A percentile compares a stretch with the other conserved stretches of the same genome.
These are phyloP conservation scores for Saksenaea vasiformis DNA, from an alignment of 371 early-diverging fungal genomes.

Conservation along the genomic window DNA sequence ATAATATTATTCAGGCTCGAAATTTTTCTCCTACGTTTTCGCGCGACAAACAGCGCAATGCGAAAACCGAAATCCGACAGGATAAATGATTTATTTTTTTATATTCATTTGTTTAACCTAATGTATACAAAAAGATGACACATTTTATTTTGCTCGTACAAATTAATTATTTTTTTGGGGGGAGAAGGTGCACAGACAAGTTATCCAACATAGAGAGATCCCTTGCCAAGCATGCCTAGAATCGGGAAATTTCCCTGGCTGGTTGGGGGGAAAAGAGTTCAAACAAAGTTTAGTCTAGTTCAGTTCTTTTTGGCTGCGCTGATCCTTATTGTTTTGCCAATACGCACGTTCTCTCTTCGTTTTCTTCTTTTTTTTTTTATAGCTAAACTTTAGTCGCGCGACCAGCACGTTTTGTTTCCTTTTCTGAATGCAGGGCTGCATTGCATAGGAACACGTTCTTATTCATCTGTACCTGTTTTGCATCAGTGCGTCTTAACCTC, in stretches of 20 bases:
- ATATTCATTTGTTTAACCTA: background rate
- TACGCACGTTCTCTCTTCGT: background rate
- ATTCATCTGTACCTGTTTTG: slow-evolving; percentile 16
- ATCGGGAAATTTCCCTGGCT: background rate
- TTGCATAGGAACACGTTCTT: slow-evolving; percentile 16
- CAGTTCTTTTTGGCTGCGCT: background rate
- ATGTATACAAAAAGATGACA: background rate
- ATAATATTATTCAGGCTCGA: background rate
- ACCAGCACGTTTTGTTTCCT: slow-evolving; percentile 19
- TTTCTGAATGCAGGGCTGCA: slow-evolving; percentile 23
- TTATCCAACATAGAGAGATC: background rate
- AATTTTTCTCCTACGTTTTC: background rate
- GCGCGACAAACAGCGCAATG: background rate
- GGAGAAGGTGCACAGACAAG: background rate
- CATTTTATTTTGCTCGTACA: background rate
- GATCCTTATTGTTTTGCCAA: background rate
- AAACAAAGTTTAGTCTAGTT: background rate
- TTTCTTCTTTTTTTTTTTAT: slow-evolving; percentile 12
- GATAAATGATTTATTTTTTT: background rate
- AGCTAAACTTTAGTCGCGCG: background rate
- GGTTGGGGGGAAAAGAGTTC: background rate
- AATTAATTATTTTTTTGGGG: background rate
- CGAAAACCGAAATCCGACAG: background rate
- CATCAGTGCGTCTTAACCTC: slow-evolving; percentile 25
- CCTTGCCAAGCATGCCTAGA: background rate